Evolutionary conservation across 257 asterid genomes (phyloP).

Genomic region (Voacanga thouarsii): DNA sequence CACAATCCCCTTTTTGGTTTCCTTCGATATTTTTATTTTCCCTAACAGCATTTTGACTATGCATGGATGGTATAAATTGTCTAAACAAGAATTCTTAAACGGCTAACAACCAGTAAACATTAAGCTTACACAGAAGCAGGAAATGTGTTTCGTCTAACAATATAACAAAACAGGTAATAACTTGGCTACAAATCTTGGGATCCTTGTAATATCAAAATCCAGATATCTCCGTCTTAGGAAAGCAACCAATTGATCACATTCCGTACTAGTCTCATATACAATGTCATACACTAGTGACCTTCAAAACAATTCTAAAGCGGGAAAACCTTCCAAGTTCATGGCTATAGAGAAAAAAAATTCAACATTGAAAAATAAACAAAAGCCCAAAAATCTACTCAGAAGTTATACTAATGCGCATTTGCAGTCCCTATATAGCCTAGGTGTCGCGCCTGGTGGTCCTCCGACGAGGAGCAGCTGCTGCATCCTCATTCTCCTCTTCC

Average conservation of each 20-base stretch:
- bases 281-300: background rate
- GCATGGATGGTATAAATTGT: too few relatives aligned
- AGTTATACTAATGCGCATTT: background rate
- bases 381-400: background rate
- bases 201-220: background rate
- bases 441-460: slow-evolving; percentile 63
- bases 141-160: too few relatives aligned
- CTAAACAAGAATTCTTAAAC: too few relatives aligned
- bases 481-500: slow-evolving; percentile 46
- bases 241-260: background rate
- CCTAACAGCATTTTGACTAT: too few relatives aligned
- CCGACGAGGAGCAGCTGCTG: slow-evolving; percentile 51
- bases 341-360: background rate
- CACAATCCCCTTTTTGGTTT: too few relatives aligned
- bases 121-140: too few relatives aligned
- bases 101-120: too few relatives aligned
- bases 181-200: background rate
- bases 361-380: background rate
- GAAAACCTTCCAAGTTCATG: background rate
- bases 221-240: background rate
- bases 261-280: background rate
- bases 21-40: too few relatives aligned
- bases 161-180: too few relatives aligned
- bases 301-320: background rate
- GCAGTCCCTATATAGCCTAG: slow-evolving; percentile 12